phyloP scores from a whole-genome alignment of 1,139 yeast genomes.

The Pichia sp. region DNA sequence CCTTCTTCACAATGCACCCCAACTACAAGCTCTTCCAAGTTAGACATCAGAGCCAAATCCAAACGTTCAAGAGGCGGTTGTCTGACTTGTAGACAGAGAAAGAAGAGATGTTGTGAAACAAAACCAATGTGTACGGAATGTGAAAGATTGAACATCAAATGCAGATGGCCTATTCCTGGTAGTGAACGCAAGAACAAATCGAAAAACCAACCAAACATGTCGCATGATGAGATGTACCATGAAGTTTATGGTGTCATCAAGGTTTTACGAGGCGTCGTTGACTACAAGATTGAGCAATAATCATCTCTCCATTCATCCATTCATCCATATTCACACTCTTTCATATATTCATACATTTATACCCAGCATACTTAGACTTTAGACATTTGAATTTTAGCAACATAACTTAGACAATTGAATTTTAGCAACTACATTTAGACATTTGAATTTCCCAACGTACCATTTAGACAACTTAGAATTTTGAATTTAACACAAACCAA shows the following conservation, averaged over 20 bases:
- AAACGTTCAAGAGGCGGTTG: slow-evolving; percentile 59
- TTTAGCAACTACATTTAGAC: no score
- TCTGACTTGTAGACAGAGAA: slow-evolving; percentile 66
- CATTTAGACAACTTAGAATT: no score
- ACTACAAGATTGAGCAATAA: slow-evolving; percentile 31
- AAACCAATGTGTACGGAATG: slow-evolving; percentile 65
- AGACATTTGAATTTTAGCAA: no score
- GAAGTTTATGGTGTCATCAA: slow-evolving; percentile 59
- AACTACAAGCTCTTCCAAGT: no score
- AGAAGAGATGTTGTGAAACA: slow-evolving; percentile 70
- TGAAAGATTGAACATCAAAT: slow-evolving; percentile 48
- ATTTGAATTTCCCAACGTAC: no score
- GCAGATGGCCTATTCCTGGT: slow-evolving; percentile 55
- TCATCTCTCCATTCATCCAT: no score
- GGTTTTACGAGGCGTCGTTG: slow-evolving; percentile 61
- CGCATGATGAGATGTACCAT: slow-evolving; percentile 35
- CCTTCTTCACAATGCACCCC: no score
- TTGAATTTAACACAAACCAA: no score
- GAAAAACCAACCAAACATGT: slow-evolving; percentile 24
- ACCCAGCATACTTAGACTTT: no score
- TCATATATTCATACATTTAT: no score
- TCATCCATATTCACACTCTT: no score
- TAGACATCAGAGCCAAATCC: slow-evolving; percentile 9
- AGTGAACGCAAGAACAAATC: slow-evolving; percentile 43
- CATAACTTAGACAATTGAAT: no score